A percentile compares a stretch with the other conserved stretches of the same genome.
phyloP scores from a whole-genome alignment of 1,284 basidiomycete species.

The Wolfiporia cocos region DNA sequence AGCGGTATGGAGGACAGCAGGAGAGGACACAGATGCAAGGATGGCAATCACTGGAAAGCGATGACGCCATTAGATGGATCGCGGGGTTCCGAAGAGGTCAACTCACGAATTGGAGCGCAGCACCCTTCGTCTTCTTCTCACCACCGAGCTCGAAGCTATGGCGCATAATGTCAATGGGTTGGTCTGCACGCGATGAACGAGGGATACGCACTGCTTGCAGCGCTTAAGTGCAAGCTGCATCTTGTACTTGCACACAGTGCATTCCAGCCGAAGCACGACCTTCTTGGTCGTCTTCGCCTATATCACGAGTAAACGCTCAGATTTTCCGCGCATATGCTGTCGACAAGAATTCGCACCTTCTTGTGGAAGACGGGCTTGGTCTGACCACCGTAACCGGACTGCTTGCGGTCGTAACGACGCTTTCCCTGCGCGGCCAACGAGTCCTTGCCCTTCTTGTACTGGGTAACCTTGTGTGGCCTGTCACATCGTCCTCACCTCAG shows the following conservation, averaged over 20 bases:
- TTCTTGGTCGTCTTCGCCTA: constrained; percentile 98
- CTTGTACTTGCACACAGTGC: constrained; percentile 99
- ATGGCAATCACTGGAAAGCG: constrained; percentile 18
- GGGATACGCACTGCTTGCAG: constrained; percentile 91
- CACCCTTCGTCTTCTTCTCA: constrained; percentile 99
- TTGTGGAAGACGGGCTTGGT: constrained; percentile 99
- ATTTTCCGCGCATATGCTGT: not conserved
- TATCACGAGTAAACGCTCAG: not conserved
- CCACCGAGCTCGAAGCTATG: constrained; percentile 95
- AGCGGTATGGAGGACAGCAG: constrained; percentile 5
- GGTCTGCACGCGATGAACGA: no score
- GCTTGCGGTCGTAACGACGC: constrained; percentile 99
- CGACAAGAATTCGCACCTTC: constrained; percentile 56
- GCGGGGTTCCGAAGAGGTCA: not conserved
- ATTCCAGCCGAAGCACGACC: constrained; percentile 96
- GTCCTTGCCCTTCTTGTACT: constrained; percentile 99
- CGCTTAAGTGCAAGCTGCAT: constrained; percentile 95
- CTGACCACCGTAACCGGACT: constrained; percentile 99
- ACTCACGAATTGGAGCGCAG: constrained; percentile 87
- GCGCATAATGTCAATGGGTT: constrained; percentile 18
- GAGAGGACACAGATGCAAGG: constrained; percentile 9
- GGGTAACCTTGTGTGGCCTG: constrained; percentile 93
- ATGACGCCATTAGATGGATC: constrained; percentile 8
- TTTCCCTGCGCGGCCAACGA: constrained; percentile 97
- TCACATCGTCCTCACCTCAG: not conserved